A percentile compares a stretch with the other conserved stretches of the same genome.
phyloP scores from a whole-genome alignment of 192 early-diverging fungal species.

The Phycomyces blakesleeanus region DNA sequence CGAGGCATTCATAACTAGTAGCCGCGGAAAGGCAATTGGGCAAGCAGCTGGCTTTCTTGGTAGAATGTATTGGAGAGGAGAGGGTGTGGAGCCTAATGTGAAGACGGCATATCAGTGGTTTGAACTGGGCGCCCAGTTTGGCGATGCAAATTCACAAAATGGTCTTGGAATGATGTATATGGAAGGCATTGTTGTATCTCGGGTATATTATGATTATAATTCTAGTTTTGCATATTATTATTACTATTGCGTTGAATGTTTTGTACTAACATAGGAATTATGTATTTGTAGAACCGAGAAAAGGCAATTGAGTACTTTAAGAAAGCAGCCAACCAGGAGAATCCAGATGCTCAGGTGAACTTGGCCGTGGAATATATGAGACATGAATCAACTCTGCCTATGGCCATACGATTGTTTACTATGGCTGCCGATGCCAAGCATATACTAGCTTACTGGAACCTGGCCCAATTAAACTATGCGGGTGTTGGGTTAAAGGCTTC shows the following conservation, averaged over 20 bases:
- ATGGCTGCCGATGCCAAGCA: slow-evolving; percentile 61
- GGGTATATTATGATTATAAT: slow-evolving; percentile 10
- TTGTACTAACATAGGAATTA: background rate
- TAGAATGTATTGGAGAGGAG: slow-evolving; percentile 88
- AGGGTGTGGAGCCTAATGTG: slow-evolving; percentile 64
- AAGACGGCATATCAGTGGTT: slow-evolving; percentile 76
- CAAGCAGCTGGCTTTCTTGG: slow-evolving; percentile 80
- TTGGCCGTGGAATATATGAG: slow-evolving; percentile 51
- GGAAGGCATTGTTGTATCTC: slow-evolving; percentile 54
- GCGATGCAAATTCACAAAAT: slow-evolving; percentile 64
- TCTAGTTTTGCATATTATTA: no score
- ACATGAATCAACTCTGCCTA: slow-evolving; percentile 17
- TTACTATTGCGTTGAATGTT: no score
- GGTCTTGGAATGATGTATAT: slow-evolving; percentile 81
- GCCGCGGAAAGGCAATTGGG: slow-evolving; percentile 42
- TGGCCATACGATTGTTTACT: slow-evolving; percentile 52
- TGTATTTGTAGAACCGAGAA: slow-evolving; percentile 37
- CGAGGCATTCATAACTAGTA: slow-evolving; percentile 5
- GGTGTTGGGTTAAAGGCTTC: slow-evolving; percentile 46
- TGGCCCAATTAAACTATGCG: slow-evolving; percentile 67
- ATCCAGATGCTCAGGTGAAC: slow-evolving; percentile 79
- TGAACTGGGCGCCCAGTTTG: slow-evolving; percentile 55
- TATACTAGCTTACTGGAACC: slow-evolving; percentile 75
- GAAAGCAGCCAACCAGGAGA: slow-evolving; percentile 61
- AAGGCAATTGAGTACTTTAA: slow-evolving; percentile 63